Evolutionary conservation across 2,329 filamentous ascomycete genomes (phyloP).

Genomic region (Trichophyton mentagrophytes): DNA sequence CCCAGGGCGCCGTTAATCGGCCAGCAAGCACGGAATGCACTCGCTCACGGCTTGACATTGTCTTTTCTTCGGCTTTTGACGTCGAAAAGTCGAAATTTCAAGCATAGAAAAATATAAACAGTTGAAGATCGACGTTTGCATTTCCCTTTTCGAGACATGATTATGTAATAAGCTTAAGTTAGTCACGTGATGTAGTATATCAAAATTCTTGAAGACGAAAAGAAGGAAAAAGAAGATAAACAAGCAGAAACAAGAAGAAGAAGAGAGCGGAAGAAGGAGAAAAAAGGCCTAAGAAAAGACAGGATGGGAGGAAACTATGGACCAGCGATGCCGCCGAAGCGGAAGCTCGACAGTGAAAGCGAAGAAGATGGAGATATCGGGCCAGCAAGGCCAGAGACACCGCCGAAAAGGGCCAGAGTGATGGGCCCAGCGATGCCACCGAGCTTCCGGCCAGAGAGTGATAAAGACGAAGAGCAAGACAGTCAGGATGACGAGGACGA

Average conservation of each 20-base stretch:
- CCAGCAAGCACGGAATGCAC: no score
- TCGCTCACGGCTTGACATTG: no score
- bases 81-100: neutral
- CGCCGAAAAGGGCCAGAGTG: slow-evolving; percentile 37
- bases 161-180: neutral
- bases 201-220: neutral
- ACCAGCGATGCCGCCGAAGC: slow-evolving; percentile 4
- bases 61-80: neutral
- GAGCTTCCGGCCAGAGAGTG: slow-evolving; percentile 7
- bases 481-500: slow-evolving; percentile 20
- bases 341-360: slow-evolving; percentile 5
- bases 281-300: neutral
- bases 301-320: slow-evolving; percentile 2
- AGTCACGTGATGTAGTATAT: neutral
- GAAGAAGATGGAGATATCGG: neutral
- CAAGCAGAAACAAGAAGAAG: neutral
- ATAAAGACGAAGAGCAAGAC: slow-evolving; percentile 13
- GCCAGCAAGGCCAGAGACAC: neutral
- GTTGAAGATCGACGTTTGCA: neutral
- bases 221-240: neutral
- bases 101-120: no score
- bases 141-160: neutral
- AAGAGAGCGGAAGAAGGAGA: neutral
- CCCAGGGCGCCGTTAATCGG: no score
- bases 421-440: slow-evolving; percentile 41